These are phyloP conservation scores for Carpinus viminea DNA, from an alignment of 306 rosid species.

Conservation along the genomic window DNA sequence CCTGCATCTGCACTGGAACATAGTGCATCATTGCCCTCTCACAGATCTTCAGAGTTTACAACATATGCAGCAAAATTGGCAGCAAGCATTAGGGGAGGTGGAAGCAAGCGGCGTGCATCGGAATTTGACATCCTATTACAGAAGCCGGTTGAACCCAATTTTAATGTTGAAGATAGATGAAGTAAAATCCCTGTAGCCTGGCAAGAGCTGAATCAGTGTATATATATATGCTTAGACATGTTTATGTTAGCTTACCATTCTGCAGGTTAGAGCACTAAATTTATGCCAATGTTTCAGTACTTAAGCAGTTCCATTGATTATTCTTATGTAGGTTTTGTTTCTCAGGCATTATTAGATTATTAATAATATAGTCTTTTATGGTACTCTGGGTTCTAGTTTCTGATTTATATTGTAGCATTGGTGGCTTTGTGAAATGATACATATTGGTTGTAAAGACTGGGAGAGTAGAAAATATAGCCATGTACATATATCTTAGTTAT, in stretches of 20 bases:
- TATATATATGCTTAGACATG: not conserved
- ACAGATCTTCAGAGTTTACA: constrained; percentile 15
- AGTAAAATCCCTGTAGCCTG: not conserved
- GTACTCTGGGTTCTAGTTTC: not conserved
- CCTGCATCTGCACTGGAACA: constrained; percentile 25
- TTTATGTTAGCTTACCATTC: not conserved
- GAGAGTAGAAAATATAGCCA: too few relatives aligned
- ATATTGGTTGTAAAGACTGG: not conserved
- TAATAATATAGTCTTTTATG: not conserved
- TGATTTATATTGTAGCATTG: not conserved
- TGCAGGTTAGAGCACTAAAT: not conserved
- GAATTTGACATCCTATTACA: constrained; percentile 43
- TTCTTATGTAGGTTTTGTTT: not conserved
- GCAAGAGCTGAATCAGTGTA: not conserved
- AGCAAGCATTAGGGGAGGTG: constrained; percentile 38
- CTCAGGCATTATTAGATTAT: not conserved
- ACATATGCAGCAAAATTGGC: constrained; percentile 32
- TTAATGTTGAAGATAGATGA: constrained; percentile 30
- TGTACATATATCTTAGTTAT: too few relatives aligned
- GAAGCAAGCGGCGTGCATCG: constrained; percentile 42
- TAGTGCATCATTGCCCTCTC: constrained; percentile 38
- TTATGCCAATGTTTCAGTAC: not conserved
- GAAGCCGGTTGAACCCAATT: constrained; percentile 62
- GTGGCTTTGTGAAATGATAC: too few relatives aligned
- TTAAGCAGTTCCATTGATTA: too few relatives aligned